These are phyloP conservation scores for Monosporascus sp. DNA, from an alignment of 2,329 filamentous ascomycete species.

Conservation along the genomic window DNA sequence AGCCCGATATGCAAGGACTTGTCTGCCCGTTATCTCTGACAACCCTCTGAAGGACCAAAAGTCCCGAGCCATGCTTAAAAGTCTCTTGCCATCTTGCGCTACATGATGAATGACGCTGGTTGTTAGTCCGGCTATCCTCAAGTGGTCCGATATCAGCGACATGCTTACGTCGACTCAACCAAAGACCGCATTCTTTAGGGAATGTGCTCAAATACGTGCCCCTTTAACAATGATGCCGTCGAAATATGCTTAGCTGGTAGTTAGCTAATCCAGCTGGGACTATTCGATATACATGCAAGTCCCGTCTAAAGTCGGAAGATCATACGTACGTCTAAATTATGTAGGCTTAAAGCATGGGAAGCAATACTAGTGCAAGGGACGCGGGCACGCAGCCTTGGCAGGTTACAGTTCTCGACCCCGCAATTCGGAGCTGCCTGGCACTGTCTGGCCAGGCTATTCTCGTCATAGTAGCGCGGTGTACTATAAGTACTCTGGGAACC, in stretches of 20 bases:
- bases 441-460: no score
- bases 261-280: not conserved
- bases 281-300: not conserved
- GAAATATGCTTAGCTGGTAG: not conserved
- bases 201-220: not conserved
- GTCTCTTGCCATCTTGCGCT: constrained; percentile 66
- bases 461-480: not conserved
- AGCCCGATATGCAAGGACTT: constrained; percentile 64
- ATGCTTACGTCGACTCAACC: constrained; percentile 24
- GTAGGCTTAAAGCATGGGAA: not conserved
- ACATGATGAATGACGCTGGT: constrained; percentile 13
- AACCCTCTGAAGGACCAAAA: constrained; percentile 59
- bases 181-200: constrained; percentile 24
- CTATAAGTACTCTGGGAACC: constrained; percentile 6
- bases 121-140: not conserved
- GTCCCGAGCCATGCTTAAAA: constrained; percentile 49
- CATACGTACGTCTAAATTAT: no score
- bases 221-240: not conserved
- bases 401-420: no score
- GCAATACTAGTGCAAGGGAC: not conserved
- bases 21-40: constrained; percentile 53
- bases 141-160: not conserved
- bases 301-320: no score
- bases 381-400: not conserved
- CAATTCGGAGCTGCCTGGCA: no score